Conservation (phyloP, 2,329 filamentous ascomycete genomes). For the Fusarium miscanthi region DNA sequence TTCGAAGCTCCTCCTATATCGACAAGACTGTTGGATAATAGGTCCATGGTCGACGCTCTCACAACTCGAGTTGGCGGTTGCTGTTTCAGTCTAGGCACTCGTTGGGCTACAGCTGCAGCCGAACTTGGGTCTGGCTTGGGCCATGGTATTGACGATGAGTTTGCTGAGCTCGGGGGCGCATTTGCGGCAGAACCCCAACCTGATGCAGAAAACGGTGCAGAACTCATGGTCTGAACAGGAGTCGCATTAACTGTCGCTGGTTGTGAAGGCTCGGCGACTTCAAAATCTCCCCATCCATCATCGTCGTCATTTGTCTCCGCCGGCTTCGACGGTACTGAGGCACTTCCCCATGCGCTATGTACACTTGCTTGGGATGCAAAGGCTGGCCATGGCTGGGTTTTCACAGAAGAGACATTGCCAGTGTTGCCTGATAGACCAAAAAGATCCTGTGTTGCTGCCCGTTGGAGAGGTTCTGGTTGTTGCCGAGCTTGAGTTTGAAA, state of each 20-base stretch:
- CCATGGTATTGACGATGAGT: slow-evolving; percentile 36
- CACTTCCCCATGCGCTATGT: slow-evolving; percentile 34
- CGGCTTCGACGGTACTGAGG: slow-evolving; percentile 29
- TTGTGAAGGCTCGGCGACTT: slow-evolving; percentile 59
- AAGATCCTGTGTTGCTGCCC: slow-evolving; percentile 41
- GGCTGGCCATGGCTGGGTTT: slow-evolving; percentile 48
- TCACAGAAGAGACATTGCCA: slow-evolving; percentile 26
- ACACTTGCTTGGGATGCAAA: slow-evolving; percentile 42
- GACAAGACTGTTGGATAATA: slow-evolving; percentile 65
- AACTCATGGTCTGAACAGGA: slow-evolving; percentile 15
- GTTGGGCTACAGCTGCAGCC: slow-evolving; percentile 9
- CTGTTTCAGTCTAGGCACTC: slow-evolving; percentile 6
- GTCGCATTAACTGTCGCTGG: slow-evolving; percentile 20
- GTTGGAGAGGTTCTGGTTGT: slow-evolving; percentile 19
- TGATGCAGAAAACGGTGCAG: slow-evolving; percentile 11
- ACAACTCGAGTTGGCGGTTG: slow-evolving; percentile 43
- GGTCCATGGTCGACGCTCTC: slow-evolving; percentile 64
- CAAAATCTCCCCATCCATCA: slow-evolving; percentile 76
- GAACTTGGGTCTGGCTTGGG: slow-evolving; percentile 18
- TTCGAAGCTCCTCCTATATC: slow-evolving; percentile 46
- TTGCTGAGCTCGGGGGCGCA: slow-evolving; percentile 10
- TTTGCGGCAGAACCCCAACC: slow-evolving; percentile 27
- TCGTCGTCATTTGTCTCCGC: slow-evolving; percentile 60
- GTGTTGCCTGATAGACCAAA: slow-evolving; percentile 41
- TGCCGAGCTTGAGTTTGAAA: slow-evolving; percentile 26